phyloP scores from a whole-genome alignment of 495 filamentous ascomycete species.

The Aspergillus homomorphus region DNA sequence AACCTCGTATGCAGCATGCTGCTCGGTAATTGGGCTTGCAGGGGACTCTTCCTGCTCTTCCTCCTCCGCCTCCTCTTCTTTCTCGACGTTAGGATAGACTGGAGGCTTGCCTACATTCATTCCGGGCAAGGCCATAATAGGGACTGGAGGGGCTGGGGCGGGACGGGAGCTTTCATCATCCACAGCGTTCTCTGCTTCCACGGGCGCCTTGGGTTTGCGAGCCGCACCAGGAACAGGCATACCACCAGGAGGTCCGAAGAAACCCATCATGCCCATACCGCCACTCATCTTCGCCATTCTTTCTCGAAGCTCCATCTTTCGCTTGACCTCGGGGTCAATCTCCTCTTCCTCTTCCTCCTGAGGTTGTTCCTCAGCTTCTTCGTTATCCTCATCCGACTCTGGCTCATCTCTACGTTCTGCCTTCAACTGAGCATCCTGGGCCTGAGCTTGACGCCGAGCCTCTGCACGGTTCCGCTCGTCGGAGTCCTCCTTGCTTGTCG shows the following conservation, averaged over 20 bases:
- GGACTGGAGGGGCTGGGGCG: conserved; percentile 63
- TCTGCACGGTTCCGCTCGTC: conserved; percentile 49
- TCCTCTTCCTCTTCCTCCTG: conserved; percentile 70
- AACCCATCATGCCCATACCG: conserved; percentile 94
- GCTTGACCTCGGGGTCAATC: conserved; percentile 79
- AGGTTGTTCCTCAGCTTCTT: conserved; percentile 51
- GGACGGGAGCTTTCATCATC: conserved; percentile 50
- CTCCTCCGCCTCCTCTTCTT: conserved; percentile 48
- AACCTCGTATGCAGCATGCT: conserved; percentile 48
- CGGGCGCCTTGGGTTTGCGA: conserved; percentile 52
- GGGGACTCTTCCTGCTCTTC: conserved; percentile 43
- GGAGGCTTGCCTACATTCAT: conserved; percentile 52
- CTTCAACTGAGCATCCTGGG: conserved; percentile 17
- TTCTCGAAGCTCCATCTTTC: conserved; percentile 84
- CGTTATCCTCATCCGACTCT: conserved; percentile 50
- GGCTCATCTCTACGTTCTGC: conserved; percentile 30
- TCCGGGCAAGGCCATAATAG: conserved; percentile 73
- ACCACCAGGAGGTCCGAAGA: conserved; percentile 78
- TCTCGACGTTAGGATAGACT: conserved; percentile 35
- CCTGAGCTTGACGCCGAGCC: conserved; percentile 18
- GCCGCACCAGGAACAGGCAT: conserved; percentile 51
- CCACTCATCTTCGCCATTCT: conserved; percentile 99
- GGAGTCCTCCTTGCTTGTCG: conserved; percentile 69
- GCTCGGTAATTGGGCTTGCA: conserved; percentile 39
- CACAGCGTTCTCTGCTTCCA: conserved; percentile 64